Conservation (phyloP, 164 flowering plant species). For the Tetracentron sinense region DNA sequence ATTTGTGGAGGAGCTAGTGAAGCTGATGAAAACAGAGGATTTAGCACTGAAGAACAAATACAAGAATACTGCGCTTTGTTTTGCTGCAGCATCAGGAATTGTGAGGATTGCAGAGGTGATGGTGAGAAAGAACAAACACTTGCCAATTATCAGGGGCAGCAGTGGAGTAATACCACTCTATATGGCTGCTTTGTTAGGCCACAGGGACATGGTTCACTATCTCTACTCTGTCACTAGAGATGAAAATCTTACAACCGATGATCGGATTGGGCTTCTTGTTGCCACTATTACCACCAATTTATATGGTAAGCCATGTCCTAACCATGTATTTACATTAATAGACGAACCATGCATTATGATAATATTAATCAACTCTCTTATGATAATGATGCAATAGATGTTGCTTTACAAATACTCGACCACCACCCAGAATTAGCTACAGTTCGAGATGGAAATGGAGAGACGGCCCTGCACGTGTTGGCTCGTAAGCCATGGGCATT, state of each 20-base stretch:
- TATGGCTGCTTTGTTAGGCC: conserved; percentile 16
- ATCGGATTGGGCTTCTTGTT: conserved; percentile 12
- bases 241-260: not conserved
- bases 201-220: conserved; percentile 22
- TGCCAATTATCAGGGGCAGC: conserved; percentile 16
- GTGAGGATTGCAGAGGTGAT: conserved; percentile 22
- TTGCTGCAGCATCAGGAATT: conserved; percentile 28
- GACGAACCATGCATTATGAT: too few species aligned
- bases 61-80: conserved; percentile 25
- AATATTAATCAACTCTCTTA: too few species aligned
- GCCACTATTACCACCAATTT: conserved; percentile 13
- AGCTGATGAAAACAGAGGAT: conserved; percentile 11
- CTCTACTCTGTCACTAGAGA: conserved; percentile 7
- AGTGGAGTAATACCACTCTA: conserved; percentile 10
- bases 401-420: too few species aligned
- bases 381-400: too few species aligned
- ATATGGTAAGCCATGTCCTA: conserved; percentile 12
- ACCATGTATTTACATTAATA: too few species aligned
- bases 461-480: too few species aligned
- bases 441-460: too few species aligned
- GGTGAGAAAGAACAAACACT: conserved; percentile 11
- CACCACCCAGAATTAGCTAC: too few species aligned
- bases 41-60: too few species aligned
- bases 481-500: too few species aligned
- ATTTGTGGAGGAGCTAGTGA: conserved; percentile 13